Evolutionary conservation across 1,284 basidiomycete genomes (phyloP), one percentile per base, ranked within the genome.

Genomic region (Earliella scabrosa): DNA sequence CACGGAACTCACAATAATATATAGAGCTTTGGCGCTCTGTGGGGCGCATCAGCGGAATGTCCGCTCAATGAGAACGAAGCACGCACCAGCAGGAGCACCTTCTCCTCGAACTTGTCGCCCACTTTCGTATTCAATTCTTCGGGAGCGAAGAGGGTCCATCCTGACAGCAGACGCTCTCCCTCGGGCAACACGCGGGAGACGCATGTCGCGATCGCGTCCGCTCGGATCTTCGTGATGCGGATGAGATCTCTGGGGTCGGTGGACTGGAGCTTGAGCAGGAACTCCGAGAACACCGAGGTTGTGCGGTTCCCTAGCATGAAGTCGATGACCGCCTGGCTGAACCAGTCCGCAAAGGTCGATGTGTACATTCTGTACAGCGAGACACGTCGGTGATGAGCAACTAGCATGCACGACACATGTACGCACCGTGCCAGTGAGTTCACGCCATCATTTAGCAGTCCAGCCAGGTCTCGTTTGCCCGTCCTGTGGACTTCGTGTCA

Each of bases 91-190:
- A 99, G 75, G 8, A 98, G 64, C 3, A 98, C 87, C 71, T 98
- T 98, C 78, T 98, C 96, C 73, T 97, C 95, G 63, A 92, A 93
- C 66, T 86, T 89, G 50, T 88, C 80, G 20, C 85, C 84, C n/a
- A 89, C 73, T 68, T 78, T 89, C 38, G 78, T 76, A 66, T 92
- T 92, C 40, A 92, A 69, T 56, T 91, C 85, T 59, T 87, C 82
- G 0, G 97, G 96, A 0, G 93, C 86, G 65, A 98, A 87, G 21
- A 98, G 71, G 0, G 95, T 98, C 96, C 97, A 98, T 1, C 94
- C 97, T 3, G 83, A 88, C 3, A 95, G 68, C 35, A 93, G 73
- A 4, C 82, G 76, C 69, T 98, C 97, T 20, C 88, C 92, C 61
- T 95, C 93, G 7, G 81, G 76, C 10, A 98, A 72, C 10, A 97